These are phyloP conservation scores for Musa schizocarpa DNA, from an alignment of 176 grass and related monocot genomes.

Conservation along the genomic window DNA sequence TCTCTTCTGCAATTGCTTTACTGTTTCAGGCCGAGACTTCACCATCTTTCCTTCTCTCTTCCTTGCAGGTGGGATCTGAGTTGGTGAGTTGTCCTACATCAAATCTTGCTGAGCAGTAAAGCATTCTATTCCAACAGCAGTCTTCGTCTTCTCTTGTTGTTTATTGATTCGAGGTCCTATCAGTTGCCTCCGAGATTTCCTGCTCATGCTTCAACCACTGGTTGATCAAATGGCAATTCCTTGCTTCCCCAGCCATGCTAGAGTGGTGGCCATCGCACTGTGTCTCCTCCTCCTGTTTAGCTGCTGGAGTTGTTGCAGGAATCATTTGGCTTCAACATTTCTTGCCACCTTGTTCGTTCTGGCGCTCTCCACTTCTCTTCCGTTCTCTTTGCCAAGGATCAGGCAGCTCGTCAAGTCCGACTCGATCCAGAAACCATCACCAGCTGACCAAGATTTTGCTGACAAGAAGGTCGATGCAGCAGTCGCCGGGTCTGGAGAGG, in stretches of 20 bases:
- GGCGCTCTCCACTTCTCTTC: not conserved
- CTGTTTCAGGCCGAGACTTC: not conserved
- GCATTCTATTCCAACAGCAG: not conserved
- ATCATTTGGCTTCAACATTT: slow-evolving; percentile 1
- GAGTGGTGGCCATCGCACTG: not conserved
- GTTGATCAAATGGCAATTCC: slow-evolving; percentile 5
- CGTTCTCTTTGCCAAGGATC: not conserved
- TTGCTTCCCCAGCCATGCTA: not conserved
- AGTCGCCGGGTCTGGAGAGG: not conserved
- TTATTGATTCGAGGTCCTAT: not conserved
- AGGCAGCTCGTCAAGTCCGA: not conserved
- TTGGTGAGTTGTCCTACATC: not conserved
- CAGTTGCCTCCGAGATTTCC: not conserved
- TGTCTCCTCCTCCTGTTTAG: slow-evolving; percentile 1
- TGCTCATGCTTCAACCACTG: slow-evolving; percentile 7
- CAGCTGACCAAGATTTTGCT: not conserved
- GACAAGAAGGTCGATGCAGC: not conserved
- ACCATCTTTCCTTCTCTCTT: no score
- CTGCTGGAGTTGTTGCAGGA: not conserved
- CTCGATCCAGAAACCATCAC: not conserved
- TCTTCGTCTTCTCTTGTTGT: not conserved
- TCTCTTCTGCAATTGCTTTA: not conserved
- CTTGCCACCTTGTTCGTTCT: slow-evolving; percentile 8
- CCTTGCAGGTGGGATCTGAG: not conserved
- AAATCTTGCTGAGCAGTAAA: not conserved